A percentile compares a stretch with the other conserved stretches of the same genome.
These are phyloP conservation scores for Phytophthora cactorum DNA, from an alignment of 352 stramenopile genomes.

Conservation along the genomic window DNA sequence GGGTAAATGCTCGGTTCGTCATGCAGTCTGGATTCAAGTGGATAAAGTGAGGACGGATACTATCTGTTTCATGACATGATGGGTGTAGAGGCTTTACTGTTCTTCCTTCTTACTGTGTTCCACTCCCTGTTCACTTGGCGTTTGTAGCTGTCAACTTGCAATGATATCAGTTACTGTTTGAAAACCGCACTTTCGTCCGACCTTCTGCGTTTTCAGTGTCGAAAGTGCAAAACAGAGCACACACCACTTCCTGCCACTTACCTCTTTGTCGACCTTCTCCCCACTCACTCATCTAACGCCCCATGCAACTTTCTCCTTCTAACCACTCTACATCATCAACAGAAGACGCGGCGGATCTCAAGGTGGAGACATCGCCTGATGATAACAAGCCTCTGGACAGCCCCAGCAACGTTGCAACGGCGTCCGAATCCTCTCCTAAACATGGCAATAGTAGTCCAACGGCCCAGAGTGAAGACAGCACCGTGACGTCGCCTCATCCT, in stretches of 20 bases:
- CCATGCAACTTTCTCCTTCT: not conserved
- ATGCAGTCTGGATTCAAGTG: not conserved
- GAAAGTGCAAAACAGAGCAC: constrained; percentile 12
- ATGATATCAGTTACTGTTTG: constrained; percentile 26
- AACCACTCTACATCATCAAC: not conserved
- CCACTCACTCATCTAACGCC: constrained; percentile 2
- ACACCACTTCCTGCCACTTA: not conserved
- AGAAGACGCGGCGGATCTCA: constrained; percentile 17
- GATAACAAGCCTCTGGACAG: constrained; percentile 11
- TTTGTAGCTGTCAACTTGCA: constrained; percentile 19
- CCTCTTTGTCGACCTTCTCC: not conserved
- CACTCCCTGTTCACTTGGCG: constrained; percentile 6
- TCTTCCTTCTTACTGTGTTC: constrained; percentile 10
- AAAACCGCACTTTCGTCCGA: constrained; percentile 37
- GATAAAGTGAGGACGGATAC: not conserved
- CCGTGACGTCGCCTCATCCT: constrained; percentile 9
- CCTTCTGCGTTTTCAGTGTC: constrained; percentile 24
- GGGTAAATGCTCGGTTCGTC: not conserved
- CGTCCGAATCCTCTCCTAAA: constrained; percentile 1
- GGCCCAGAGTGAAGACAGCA: constrained; percentile 5
- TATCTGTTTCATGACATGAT: constrained; percentile 3
- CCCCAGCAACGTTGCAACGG: constrained; percentile 1
- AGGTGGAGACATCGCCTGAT: constrained; percentile 21
- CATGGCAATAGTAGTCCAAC: constrained; percentile 18
- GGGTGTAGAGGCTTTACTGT: not conserved